A percentile compares a stretch with the other conserved stretches of the same genome.
Evolutionary conservation across 805 yeast genomes (phyloP).

Genomic region (Kregervanrija fluxuum): DNA sequence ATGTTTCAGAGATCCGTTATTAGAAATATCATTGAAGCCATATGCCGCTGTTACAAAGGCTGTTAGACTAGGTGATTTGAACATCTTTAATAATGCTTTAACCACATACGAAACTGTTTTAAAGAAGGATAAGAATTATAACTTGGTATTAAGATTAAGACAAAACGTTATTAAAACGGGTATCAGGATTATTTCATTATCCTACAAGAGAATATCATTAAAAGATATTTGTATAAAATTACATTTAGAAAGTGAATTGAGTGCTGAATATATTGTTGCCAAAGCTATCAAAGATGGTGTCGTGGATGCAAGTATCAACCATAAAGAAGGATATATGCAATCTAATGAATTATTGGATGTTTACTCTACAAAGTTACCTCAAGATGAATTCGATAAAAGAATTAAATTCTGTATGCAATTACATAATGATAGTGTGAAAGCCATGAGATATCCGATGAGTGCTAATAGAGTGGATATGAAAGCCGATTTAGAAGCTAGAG

Average conservation of each 20-base stretch:
- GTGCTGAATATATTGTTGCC: conserved; percentile 94
- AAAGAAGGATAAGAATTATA: conserved; percentile 71
- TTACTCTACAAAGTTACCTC: conserved; percentile 84
- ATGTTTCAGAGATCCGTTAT: conserved; percentile 58
- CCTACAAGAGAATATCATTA: conserved; percentile 85
- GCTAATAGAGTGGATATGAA: conserved; percentile 43
- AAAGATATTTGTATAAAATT: conserved; percentile 91
- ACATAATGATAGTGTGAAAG: conserved; percentile 87
- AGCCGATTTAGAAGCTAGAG: conserved; percentile 47
- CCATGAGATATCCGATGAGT: conserved; percentile 84
- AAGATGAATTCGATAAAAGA: conserved; percentile 83
- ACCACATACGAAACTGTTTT: conserved; percentile 53
- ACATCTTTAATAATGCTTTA: conserved; percentile 67
- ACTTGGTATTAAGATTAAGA: conserved; percentile 80
- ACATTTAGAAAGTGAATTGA: conserved; percentile 87
- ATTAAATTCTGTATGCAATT: conserved; percentile 84
- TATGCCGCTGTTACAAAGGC: conserved; percentile 86
- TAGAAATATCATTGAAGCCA: conserved; percentile 61
- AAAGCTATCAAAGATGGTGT: conserved; percentile 97
- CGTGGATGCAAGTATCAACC: conserved; percentile 89
- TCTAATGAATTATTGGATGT: conserved; percentile 80
- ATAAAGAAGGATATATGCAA: conserved; percentile 86
- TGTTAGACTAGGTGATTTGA: conserved; percentile 86
- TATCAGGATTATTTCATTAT: conserved; percentile 82
- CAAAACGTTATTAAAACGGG: conserved; percentile 98